These are phyloP conservation scores for Rosa lucieae DNA, from an alignment of 306 rosid species.

Conservation along the genomic window DNA sequence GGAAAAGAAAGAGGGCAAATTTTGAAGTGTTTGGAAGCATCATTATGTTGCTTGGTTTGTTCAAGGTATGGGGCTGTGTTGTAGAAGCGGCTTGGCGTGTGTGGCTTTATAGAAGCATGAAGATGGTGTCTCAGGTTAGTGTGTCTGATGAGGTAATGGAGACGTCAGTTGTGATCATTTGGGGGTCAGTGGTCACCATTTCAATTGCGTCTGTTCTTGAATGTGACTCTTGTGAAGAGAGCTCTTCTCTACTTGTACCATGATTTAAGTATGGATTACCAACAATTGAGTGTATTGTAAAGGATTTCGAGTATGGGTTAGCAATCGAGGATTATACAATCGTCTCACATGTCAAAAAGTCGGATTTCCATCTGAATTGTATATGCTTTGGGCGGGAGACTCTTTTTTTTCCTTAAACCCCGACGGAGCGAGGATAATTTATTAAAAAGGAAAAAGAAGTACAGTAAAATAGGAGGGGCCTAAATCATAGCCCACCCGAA, in stretches of 20 bases:
- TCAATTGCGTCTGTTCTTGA: neutral
- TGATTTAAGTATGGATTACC: neutral
- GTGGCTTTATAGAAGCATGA: constrained; percentile 10
- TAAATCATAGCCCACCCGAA: too few species aligned
- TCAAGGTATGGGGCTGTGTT: neutral
- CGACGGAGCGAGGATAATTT: too few species aligned
- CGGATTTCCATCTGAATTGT: neutral
- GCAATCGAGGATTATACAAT: neutral
- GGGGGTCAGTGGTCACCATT: neutral
- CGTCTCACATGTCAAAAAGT: neutral
- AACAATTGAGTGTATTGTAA: neutral
- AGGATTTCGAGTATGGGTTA: neutral
- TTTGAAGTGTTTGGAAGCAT: neutral
- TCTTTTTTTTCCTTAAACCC: too few species aligned
- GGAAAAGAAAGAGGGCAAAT: neutral
- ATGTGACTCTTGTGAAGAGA: neutral
- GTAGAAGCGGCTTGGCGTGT: neutral
- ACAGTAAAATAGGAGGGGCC: too few species aligned
- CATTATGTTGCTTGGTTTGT: constrained; percentile 1
- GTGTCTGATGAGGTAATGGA: constrained; percentile 4
- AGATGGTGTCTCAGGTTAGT: neutral
- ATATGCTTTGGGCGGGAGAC: neutral
- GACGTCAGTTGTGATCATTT: neutral
- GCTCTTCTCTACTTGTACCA: neutral
- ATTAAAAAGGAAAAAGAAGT: too few species aligned